Evolutionary conservation across 495 filamentous ascomycete species (phyloP), one percentile per base, ranked within the genome.

Genomic region (Margaritispora aquatica): DNA sequence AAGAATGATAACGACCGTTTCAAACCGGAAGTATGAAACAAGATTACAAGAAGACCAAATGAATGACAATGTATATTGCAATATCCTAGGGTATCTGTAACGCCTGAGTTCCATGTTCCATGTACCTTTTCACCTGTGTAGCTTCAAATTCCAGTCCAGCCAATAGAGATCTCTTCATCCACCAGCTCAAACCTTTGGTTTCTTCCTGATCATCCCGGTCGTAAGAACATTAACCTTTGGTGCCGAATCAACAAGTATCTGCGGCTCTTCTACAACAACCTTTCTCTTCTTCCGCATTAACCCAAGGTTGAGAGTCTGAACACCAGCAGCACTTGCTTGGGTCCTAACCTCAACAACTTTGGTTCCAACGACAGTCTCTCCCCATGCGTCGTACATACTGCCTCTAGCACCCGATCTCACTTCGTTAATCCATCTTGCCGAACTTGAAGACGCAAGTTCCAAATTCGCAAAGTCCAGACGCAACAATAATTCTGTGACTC

Each of bases 391-490:
- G 63, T 61, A 44, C 77, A 77, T 21, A 67, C 48, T 48, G 73
- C 67, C 31, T 69, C 68, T 10, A 71, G 76, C 71, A 84, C 67
- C 86, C 77, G 68, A 79, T 72, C 66, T 36, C 23, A 71, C 67
- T 66, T 79, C 69, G 49, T 83, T 80, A 21, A 88, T 78, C 88
- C 92, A 97, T 41, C 84, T 80, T 55, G 71, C 74, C 10, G 90
- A 92, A 66, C 88, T 90, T 22, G 76, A 73, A 15, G 73, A 72
- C 4, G 90, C 87, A n/a, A 88, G 79, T 2, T 84, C 78, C 23
- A 85, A 63, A 34, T 83, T 86, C 11, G 84, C 84, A 71, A 97
- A 97, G 69, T 97, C 90, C 15, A 92, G 81, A 23, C 87, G 82
- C n/a, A 96, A 80, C 1, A 98, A 76, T 31, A 90, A 73, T 63